A percentile compares a stretch with the other conserved stretches of the same genome.
Evolutionary conservation across 805 yeast species (phyloP).

Genomic region (Saccharomycopsis amapae): DNA sequence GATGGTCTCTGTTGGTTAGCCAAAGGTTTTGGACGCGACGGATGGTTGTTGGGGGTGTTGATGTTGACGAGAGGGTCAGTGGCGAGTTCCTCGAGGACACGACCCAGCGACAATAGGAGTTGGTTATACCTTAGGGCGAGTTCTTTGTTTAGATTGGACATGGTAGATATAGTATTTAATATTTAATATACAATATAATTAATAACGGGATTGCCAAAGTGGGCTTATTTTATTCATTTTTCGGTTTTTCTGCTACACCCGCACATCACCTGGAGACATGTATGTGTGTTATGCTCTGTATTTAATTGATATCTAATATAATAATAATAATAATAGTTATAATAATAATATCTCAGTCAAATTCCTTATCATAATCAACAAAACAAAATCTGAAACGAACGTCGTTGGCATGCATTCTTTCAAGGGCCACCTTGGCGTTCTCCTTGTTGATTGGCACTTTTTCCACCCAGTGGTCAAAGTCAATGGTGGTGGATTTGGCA

Average conservation of each 20-base stretch:
- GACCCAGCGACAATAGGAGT: constrained; percentile 12
- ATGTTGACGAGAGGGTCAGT: constrained; percentile 19
- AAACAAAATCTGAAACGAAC: constrained; percentile 60
- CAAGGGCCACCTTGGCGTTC: constrained; percentile 48
- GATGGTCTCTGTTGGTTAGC: background rate
- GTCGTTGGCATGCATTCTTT: constrained; percentile 46
- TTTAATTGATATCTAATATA: too few species aligned
- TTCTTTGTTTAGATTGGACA: constrained; percentile 17
- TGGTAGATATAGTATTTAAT: background rate
- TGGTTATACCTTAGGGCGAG: constrained; percentile 9
- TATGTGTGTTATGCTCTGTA: too few species aligned
- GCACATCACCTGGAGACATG: too few species aligned
- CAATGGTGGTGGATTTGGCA: too few species aligned
- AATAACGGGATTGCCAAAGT: too few species aligned
- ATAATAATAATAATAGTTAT: too few species aligned
- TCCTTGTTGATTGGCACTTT: constrained; percentile 45
- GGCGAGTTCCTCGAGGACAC: constrained; percentile 18
- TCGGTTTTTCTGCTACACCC: background rate
- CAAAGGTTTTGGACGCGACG: background rate
- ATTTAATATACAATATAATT: background rate
- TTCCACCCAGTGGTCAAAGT: constrained; percentile 65
- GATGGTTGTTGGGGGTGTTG: constrained; percentile 13
- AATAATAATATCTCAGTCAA: too few species aligned
- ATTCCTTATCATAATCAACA: constrained; percentile 42
- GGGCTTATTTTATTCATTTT: too few species aligned